A percentile compares a stretch with the other conserved stretches of the same genome.
phyloP scores from a whole-genome alignment of 2,329 filamentous ascomycete species.

The Colletotrichum kahawae region DNA sequence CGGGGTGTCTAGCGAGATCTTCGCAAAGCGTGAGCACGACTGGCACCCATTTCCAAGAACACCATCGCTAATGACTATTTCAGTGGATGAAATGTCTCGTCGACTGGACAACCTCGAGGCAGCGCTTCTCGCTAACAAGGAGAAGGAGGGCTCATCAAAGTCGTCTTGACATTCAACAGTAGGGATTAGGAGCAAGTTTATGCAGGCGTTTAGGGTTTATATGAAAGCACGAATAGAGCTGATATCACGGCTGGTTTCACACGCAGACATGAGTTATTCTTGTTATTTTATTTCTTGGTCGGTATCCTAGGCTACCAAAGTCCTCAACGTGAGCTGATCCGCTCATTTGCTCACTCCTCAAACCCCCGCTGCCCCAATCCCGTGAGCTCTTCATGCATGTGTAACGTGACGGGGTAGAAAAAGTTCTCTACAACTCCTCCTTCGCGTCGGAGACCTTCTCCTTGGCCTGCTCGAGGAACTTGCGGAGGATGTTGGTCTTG shows the following conservation, averaged over 20 bases:
- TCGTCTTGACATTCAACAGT: constrained; percentile 27
- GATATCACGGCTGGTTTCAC: background rate
- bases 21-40: constrained; percentile 76
- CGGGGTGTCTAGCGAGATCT: constrained; percentile 83
- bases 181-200: background rate
- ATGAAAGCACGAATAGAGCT: background rate
- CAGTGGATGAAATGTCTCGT: constrained; percentile 94
- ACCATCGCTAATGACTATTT: background rate
- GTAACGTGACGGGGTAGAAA: background rate
- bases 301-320: constrained; percentile 13
- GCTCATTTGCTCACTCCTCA: background rate
- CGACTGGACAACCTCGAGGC: constrained; percentile 84
- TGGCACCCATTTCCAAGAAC: background rate
- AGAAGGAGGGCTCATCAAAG: constrained; percentile 45
- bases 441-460: constrained; percentile 58
- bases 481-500: constrained; percentile 86
- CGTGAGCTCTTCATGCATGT: background rate
- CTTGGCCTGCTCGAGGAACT: constrained; percentile 69
- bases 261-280: background rate
- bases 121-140: constrained; percentile 65
- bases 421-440: constrained; percentile 68
- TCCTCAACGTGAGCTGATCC: constrained; percentile 3
- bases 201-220: constrained; percentile 6
- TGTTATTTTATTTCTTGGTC: constrained; percentile 4
- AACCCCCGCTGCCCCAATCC: background rate